Base-by-base conservation (phyloP, 208 protist species). In the Leishmania braziliensis region DNA sequence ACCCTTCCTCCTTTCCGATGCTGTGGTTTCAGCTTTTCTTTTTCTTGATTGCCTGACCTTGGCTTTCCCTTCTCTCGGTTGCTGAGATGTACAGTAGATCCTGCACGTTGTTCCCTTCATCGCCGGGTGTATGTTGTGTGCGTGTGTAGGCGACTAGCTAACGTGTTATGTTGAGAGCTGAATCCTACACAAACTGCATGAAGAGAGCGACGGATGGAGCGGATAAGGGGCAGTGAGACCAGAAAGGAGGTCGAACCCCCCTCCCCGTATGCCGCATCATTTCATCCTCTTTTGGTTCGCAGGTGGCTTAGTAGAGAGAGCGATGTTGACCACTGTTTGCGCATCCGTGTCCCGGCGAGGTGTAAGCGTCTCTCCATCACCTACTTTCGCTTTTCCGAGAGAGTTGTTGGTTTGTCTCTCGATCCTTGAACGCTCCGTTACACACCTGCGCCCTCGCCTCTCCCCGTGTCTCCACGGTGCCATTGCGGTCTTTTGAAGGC, bases 81-180 rank as follows among this genome's bases (percentile, higher is more conserved):
- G 20, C 20, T 53, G 68, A 50, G n/a, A 73, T 73, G 68, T 56
- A 77, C 33, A 63, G 23, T 63, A 73, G 60, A 46, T 33, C 66
- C 18, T 75, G 63, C 51, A 8, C 53, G 26, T 51, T 82, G 18
- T 51, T 50, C 10, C 16, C 53, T 39, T 79, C 69, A 36, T 20
- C 23, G 23, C 5, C 23, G 18, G 8, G 29, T 50, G n/a, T 23
- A 14, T 63, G 33, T 51, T 51, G 66, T 46, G 65, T 23, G 33
- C 36, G 8, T 39, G n/a, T 76, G 72, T 60, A 46, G 18, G 50
- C 50, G 1, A 12, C 50, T 12, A 60, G 5, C 39, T 5, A 68
- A 68, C 10, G 29, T 60, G 73, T 20, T 3, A 16, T 39, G 23
- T 43, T 43, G 46, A 29, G 26, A n/a, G 33, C 2, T 5, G 39